A percentile compares a stretch with the other conserved stretches of the same genome.
These are phyloP conservation scores for Pythium sukuiense DNA, from an alignment of 352 stramenopile species.

Conservation along the genomic window DNA sequence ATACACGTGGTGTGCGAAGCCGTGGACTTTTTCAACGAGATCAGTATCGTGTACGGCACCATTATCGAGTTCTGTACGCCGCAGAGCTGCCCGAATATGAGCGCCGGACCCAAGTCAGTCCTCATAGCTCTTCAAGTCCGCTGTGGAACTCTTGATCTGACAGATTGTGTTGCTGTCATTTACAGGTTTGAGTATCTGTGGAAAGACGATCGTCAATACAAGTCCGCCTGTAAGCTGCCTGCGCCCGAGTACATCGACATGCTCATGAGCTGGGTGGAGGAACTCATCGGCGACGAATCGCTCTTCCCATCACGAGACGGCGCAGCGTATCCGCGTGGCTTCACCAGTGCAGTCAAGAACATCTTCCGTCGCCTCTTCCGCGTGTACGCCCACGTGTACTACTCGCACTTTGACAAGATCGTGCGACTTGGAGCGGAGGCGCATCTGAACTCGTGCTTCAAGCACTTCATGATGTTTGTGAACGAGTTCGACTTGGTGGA, in stretches of 20 bases:
- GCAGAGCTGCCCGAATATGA: conserved; percentile 72
- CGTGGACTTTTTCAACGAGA: conserved; percentile 95
- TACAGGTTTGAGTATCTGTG: conserved; percentile 88
- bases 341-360: conserved; percentile 83
- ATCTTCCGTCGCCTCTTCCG: conserved; percentile 97
- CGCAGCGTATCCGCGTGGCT: conserved; percentile 77
- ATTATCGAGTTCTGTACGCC: conserved; percentile 82
- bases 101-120: conserved; percentile 60
- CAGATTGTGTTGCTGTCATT: neutral
- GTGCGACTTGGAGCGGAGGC: conserved; percentile 93
- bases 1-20: conserved; percentile 37
- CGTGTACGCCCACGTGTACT: conserved; percentile 97
- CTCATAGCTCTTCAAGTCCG: neutral
- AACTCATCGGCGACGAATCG: conserved; percentile 80
- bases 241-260: conserved; percentile 92
- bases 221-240: conserved; percentile 64
- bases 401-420: conserved; percentile 95
- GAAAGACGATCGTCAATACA: conserved; percentile 78
- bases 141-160: neutral
- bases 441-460: conserved; percentile 98
- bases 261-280: conserved; percentile 91
- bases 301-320: conserved; percentile 75
- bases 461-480: conserved; percentile 98
- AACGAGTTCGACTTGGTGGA: conserved; percentile 93
- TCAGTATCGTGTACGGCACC: conserved; percentile 92